phyloP scores from a whole-genome alignment of 2,329 filamentous ascomycete genomes.

The Aspergillus jensenii region DNA sequence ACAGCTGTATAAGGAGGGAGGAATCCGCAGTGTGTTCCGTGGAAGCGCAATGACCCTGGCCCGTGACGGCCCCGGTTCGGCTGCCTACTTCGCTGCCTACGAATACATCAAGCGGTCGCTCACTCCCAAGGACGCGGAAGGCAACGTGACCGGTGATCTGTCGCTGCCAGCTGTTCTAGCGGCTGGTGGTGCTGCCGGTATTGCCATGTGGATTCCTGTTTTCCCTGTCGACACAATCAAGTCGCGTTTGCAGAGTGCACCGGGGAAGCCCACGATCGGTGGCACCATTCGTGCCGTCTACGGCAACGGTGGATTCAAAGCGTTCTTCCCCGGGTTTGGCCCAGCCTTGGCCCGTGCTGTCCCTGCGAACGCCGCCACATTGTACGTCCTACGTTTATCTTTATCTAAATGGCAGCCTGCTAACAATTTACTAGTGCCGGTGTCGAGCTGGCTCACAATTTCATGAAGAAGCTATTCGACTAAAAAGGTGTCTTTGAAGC shows the following conservation, averaged over 20 bases:
- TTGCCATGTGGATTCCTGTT: slow-evolving; percentile 99
- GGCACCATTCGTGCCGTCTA: slow-evolving; percentile 83
- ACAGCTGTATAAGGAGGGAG: slow-evolving; percentile 89
- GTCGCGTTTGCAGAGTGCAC: slow-evolving; percentile 85
- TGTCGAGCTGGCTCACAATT: slow-evolving; percentile 52
- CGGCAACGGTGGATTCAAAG: slow-evolving; percentile 75
- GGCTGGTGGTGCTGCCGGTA: slow-evolving; percentile 84
- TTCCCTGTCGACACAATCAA: slow-evolving; percentile 98
- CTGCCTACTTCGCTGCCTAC: slow-evolving; percentile 96
- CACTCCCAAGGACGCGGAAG: slow-evolving; percentile 76
- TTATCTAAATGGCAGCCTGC: neutral
- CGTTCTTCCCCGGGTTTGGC: slow-evolving; percentile 96
- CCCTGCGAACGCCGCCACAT: slow-evolving; percentile 94
- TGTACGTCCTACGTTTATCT: slow-evolving; percentile 46
- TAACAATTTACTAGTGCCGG: slow-evolving; percentile 36
- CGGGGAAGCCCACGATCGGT: slow-evolving; percentile 77
- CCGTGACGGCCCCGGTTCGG: slow-evolving; percentile 86
- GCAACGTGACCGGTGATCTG: slow-evolving; percentile 72
- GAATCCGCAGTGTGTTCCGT: slow-evolving; percentile 87
- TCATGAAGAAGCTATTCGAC: slow-evolving; percentile 49
- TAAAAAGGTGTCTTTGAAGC: neutral
- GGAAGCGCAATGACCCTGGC: slow-evolving; percentile 88
- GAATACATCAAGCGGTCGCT: slow-evolving; percentile 88
- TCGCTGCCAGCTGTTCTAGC: slow-evolving; percentile 79
- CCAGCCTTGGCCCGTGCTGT: slow-evolving; percentile 90